These are phyloP conservation scores for Trypanosomatidae sp. DNA, from an alignment of 208 protist species.

Conservation along the genomic window DNA sequence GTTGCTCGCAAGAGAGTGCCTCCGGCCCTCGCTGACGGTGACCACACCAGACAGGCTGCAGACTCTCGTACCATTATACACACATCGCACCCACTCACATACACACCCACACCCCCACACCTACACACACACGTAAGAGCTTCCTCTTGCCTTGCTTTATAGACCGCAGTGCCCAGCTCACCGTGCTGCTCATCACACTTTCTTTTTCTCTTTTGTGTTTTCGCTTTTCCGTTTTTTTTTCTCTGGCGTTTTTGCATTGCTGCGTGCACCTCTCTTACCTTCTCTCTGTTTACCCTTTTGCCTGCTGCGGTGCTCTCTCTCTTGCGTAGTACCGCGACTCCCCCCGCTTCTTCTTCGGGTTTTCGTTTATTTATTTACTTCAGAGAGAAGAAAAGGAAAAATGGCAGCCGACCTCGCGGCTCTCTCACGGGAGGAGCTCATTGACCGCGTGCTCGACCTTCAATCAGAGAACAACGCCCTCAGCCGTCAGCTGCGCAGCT, in stretches of 20 bases:
- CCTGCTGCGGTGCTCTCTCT: no score
- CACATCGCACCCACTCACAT: neutral
- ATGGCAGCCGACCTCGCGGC: constrained; percentile 30
- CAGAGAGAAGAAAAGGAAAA: no score
- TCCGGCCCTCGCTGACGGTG: no score
- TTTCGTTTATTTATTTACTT: no score
- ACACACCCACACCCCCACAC: neutral
- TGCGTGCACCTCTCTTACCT: no score
- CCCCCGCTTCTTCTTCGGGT: no score
- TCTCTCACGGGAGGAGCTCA: constrained; percentile 58
- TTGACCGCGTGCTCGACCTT: constrained; percentile 57
- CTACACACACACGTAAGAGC: neutral
- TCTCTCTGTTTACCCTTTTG: no score
- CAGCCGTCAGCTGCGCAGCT: constrained; percentile 51
- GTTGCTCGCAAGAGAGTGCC: no score
- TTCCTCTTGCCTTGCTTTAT: neutral
- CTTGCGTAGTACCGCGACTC: no score
- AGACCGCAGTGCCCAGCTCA: neutral
- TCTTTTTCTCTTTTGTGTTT: neutral
- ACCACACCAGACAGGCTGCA: no score
- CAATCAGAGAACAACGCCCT: constrained; percentile 61
- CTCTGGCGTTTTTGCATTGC: no score
- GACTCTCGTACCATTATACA: neutral
- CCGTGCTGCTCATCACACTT: neutral
- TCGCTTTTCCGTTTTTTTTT: neutral